phyloP scores from a whole-genome alignment of 305 asterid species.

The Rubia balearica region DNA sequence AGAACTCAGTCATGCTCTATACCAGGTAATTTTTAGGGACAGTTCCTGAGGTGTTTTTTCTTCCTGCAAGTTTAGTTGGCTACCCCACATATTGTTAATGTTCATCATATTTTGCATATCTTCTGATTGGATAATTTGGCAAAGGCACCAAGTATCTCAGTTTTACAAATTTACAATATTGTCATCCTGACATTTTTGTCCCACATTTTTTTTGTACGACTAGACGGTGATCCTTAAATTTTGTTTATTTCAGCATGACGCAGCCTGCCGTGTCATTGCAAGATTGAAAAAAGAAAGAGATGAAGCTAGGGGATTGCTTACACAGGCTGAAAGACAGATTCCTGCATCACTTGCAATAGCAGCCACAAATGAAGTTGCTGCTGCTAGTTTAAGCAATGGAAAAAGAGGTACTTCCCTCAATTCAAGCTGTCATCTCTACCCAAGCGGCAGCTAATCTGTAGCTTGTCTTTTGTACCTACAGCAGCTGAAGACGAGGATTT shows the following conservation, averaged over 20 bases:
- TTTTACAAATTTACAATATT: background rate
- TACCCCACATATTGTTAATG: background rate
- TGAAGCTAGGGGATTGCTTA: slow-evolving; percentile 73
- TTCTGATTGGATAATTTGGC: background rate
- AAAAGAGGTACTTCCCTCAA: slow-evolving; percentile 60
- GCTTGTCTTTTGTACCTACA: slow-evolving; percentile 27
- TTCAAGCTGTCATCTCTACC: slow-evolving; percentile 9
- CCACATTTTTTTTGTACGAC: background rate
- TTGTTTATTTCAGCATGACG: slow-evolving; percentile 69
- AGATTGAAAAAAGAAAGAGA: slow-evolving; percentile 91
- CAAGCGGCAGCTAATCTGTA: slow-evolving; percentile 18
- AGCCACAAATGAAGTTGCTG: slow-evolving; percentile 17
- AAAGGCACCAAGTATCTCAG: background rate
- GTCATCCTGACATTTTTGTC: background rate
- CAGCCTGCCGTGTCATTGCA: slow-evolving; percentile 99
- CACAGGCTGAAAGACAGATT: slow-evolving; percentile 82
- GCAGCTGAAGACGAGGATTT: slow-evolving; percentile 72
- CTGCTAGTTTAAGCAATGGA: slow-evolving; percentile 70
- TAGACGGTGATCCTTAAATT: background rate
- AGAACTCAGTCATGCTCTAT: slow-evolving; percentile 93
- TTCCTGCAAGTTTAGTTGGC: background rate
- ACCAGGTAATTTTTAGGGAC: slow-evolving; percentile 50
- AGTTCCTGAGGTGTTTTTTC: background rate
- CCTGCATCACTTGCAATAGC: slow-evolving; percentile 47
- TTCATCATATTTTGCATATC: background rate